phyloP scores from a whole-genome alignment of 345 rosid species.

The Psidium guajava region DNA sequence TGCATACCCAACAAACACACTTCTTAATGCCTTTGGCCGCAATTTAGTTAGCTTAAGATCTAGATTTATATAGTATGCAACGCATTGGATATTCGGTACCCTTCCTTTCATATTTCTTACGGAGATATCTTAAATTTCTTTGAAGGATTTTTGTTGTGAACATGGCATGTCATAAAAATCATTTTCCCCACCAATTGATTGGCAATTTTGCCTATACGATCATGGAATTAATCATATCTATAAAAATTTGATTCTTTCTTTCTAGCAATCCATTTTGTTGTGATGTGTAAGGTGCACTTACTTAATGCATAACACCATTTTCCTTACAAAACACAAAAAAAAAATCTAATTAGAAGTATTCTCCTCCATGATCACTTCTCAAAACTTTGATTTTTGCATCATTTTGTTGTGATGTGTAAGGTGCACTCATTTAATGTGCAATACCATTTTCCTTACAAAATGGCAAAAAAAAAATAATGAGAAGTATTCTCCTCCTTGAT shows the following conservation, averaged over 20 bases:
- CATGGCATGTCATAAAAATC: neutral
- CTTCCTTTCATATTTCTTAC: neutral
- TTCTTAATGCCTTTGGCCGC: neutral
- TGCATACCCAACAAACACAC: neutral
- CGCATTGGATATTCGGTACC: neutral
- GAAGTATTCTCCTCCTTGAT: neutral
- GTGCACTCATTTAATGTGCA: neutral
- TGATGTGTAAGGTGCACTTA: too few relatives aligned
- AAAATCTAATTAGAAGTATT: too few relatives aligned
- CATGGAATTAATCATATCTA: neutral
- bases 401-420: neutral
- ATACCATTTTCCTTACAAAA: neutral
- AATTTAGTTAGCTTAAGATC: neutral
- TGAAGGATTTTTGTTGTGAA: neutral
- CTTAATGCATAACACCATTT: too few relatives aligned
- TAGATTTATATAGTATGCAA: neutral
- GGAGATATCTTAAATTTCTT: neutral
- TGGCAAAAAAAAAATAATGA: neutral
- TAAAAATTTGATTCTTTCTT: neutral
- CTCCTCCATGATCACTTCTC: too few relatives aligned
- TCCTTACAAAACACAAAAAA: too few relatives aligned
- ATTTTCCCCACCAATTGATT: neutral
- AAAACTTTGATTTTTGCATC: too few relatives aligned
- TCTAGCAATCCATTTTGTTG: neutral
- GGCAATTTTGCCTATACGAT: too few relatives aligned